Evolutionary conservation across 176 grass and related monocot genomes (phyloP), one percentile per base, ranked within the genome.

Genomic region (Juncus effusus): DNA sequence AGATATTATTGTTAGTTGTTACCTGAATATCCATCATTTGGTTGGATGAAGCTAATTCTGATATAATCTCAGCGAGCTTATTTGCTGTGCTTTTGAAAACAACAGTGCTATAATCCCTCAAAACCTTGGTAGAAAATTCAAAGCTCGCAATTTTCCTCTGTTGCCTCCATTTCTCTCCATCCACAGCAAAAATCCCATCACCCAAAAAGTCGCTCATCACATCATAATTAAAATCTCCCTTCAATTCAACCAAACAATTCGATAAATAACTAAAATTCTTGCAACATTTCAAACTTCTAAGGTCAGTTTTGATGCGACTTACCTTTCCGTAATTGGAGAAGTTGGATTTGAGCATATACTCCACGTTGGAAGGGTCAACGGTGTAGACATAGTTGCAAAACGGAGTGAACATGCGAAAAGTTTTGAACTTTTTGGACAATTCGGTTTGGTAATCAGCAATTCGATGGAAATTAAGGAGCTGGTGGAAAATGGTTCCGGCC

Each of bases 331-430:
- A 95, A 78, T 95, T 95, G 35, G 41, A 10, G 56, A 90, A 95
- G 64, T 95, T 95, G 81, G 91, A 87, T 77, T 74, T 87, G 60
- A 95, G 91, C 59, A 95, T 78, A 79, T 90, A 75, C 51, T 95
- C 91, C 2, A 95, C 75, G 49, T 84, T 84, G 49, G 55, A 65
- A 0, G 83, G 90, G 35, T 87, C 86, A 2, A 90, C 86, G 67
- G 86, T 95, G 86, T 75, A 90, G 13, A 90, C 54, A 42, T 87
- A 84, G 67, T 63, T 90, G 75, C 72, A 61, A 35, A 74, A 79
- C 16, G 78, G 83, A 9, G 78, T 53, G 62, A 95, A 62, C 44
- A 84, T 74, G 62, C 90, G 84, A 61, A 87, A 95, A 59, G 83
- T 95, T 28, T 85, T 87, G 78, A 79, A n/a, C 64, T 72, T 69